Base-by-base conservation (phyloP, 257 asterid genomes). In the Forsythia viridissima region DNA sequence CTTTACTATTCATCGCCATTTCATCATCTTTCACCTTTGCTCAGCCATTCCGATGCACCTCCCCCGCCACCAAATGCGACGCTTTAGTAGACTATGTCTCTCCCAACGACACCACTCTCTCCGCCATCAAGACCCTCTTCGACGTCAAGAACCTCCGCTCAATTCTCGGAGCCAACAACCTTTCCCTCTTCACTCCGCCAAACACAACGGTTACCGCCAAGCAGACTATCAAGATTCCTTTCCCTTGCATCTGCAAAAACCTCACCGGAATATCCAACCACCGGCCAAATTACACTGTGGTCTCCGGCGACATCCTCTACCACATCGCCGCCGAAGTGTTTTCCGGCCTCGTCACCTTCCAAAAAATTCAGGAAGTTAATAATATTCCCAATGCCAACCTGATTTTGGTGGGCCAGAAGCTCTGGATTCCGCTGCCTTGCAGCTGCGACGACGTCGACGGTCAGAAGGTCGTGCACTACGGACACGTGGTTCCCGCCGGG, bases 351-450 rank as follows among this genome's bases (percentile, higher is more conserved):
- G 89, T 91, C 8, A 82, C 81, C 0, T 70, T 0, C 80, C 79
- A 4, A 20, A 81, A 92, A 52, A 93, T 94, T 68, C 96, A 88
- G 86, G 83, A 80, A 18, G 92, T 74, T 34, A 94, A 94, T 52
- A 79, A 82, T 18, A 89, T 94, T 5, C 0, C 74, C 0, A 12
- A 94, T 70, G 10, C 91, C 0, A 21, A 84, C 71, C 0, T 9
- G 72, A 91, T 94, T 15, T 0, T 0, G 0, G 74, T n/a, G 36
- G 97, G 96, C 3, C 92, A 90, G 86, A 48, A 46, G 41, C 82
- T 94, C 63, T 82, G 84, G 89, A 86, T 94, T 48, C 98, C 98
- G 18, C 88, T 94, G 42, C 98, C 98, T 3, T 94, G 98, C 80
- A 93, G 98, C 87, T 94, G 98, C 77, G 97, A 90, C 43, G 84